A percentile compares a stretch with the other conserved stretches of the same genome.
Evolutionary conservation across 495 filamentous ascomycete genomes (phyloP).

Genomic region (Durotheca rogersii): DNA sequence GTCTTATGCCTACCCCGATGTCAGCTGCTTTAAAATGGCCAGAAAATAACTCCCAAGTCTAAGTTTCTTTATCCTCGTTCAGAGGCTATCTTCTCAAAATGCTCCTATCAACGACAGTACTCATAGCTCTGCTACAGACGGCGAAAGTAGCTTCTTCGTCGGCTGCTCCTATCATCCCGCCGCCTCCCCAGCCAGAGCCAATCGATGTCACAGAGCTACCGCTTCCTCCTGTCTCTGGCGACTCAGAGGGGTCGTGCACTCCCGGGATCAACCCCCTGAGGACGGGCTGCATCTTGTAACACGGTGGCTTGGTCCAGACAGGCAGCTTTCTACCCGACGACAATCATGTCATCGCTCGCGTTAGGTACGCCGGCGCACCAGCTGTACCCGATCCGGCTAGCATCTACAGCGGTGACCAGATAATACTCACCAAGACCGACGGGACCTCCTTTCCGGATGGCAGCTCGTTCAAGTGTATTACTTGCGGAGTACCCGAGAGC

Average conservation of each 20-base stretch:
- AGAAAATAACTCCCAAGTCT: too few relatives aligned
- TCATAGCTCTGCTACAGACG: background rate
- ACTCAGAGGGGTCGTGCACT: conserved; percentile 11
- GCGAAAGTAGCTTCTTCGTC: background rate
- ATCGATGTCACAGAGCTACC: conserved; percentile 22
- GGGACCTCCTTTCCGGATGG: conserved; percentile 26
- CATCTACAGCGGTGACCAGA: conserved; percentile 24
- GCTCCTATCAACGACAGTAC: background rate
- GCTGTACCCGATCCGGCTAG: conserved; percentile 21
- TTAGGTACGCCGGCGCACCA: conserved; percentile 28
- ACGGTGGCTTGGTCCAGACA: conserved; percentile 8
- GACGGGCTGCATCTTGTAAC: conserved; percentile 22
- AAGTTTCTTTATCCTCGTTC: too few relatives aligned
- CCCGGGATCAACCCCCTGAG: conserved; percentile 15
- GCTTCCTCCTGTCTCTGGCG: conserved; percentile 18
- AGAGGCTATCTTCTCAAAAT: too few relatives aligned
- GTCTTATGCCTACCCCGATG: too few relatives aligned
- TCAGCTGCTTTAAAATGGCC: too few relatives aligned
- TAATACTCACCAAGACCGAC: conserved; percentile 28
- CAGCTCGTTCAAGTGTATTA: conserved; percentile 33
- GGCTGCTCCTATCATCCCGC: conserved; percentile 1
- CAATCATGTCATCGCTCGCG: conserved; percentile 27
- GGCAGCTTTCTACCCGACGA: conserved; percentile 33
- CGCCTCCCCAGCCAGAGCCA: conserved; percentile 8
- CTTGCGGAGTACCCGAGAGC: conserved; percentile 26